Conservation (phyloP, 2,329 filamentous ascomycete species). For the Catunica adiposa region DNA sequence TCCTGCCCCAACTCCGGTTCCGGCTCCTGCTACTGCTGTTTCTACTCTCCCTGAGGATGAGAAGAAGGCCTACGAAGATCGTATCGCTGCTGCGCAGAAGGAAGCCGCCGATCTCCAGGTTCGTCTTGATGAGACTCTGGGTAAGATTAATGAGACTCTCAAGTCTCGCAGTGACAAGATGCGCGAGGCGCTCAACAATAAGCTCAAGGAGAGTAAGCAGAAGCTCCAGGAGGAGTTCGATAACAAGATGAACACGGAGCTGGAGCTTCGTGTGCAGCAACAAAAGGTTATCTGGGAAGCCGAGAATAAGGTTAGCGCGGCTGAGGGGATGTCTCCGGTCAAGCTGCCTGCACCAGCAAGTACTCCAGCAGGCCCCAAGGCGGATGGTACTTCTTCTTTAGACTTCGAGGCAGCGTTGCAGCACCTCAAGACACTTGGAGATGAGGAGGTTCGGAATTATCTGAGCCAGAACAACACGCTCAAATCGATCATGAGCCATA, state of each 20-base stretch:
- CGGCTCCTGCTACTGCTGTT: constrained; percentile 16
- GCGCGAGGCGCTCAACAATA: constrained; percentile 51
- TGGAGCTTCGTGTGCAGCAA: constrained; percentile 38
- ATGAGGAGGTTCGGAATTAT: constrained; percentile 40
- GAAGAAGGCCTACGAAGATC: constrained; percentile 44
- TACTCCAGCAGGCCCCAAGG: constrained; percentile 12
- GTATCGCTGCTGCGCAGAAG: constrained; percentile 42
- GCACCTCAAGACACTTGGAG: constrained; percentile 20
- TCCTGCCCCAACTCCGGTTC: constrained; percentile 14
- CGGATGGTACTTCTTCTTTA: constrained; percentile 23
- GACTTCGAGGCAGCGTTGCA: constrained; percentile 11
- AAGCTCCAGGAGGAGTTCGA: constrained; percentile 32
- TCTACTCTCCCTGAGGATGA: constrained; percentile 36
- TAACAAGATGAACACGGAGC: constrained; percentile 31
- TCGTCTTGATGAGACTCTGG: constrained; percentile 48
- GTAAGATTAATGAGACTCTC: constrained; percentile 40
- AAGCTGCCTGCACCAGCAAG: constrained; percentile 16
- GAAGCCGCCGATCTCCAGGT: constrained; percentile 47
- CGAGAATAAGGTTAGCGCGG: constrained; percentile 26
- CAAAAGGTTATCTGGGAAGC: constrained; percentile 46
- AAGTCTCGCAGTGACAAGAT: constrained; percentile 52
- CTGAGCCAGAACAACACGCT: constrained; percentile 39
- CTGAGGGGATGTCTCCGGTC: constrained; percentile 15
- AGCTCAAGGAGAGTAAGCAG: constrained; percentile 48
- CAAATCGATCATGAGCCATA: constrained; percentile 40